Conservation (phyloP, 495 filamentous ascomycete species). For the Clavariopsis aquatica region DNA sequence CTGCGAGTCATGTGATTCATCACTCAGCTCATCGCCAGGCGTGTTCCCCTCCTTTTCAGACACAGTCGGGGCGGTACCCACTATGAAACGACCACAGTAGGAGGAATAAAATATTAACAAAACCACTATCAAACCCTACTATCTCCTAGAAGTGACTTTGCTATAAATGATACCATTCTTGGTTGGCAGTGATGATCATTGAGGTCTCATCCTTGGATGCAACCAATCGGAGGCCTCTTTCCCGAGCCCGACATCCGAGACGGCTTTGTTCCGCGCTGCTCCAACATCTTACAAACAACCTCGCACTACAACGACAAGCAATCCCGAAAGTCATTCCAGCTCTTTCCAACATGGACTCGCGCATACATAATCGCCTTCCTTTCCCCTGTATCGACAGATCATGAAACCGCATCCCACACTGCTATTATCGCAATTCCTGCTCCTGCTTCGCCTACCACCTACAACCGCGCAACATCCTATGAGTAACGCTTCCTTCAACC, state of each 20-base stretch:
- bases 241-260: background rate
- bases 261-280: conserved; percentile 2
- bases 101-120: too few relatives aligned
- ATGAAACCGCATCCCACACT: conserved; percentile 13
- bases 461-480: background rate
- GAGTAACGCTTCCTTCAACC: conserved; percentile 17
- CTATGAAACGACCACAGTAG: too few relatives aligned
- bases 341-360: conserved; percentile 13
- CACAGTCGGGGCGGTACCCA: too few relatives aligned
- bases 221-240: background rate
- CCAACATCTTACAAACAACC: conserved; percentile 18
- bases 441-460: background rate
- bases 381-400: conserved; percentile 9
- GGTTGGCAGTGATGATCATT: too few relatives aligned
- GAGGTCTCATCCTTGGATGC: too few relatives aligned
- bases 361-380: background rate
- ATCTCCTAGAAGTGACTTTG: too few relatives aligned
- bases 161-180: too few relatives aligned
- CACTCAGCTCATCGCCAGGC: too few relatives aligned
- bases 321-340: background rate
- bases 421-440: conserved; percentile 5
- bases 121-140: too few relatives aligned
- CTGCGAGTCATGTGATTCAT: too few relatives aligned
- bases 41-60: too few relatives aligned
- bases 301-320: background rate